A percentile compares a stretch with the other conserved stretches of the same genome.
Conservation (phyloP, 768 basidiomycete species). For the Xerocomus spinulosus region DNA sequence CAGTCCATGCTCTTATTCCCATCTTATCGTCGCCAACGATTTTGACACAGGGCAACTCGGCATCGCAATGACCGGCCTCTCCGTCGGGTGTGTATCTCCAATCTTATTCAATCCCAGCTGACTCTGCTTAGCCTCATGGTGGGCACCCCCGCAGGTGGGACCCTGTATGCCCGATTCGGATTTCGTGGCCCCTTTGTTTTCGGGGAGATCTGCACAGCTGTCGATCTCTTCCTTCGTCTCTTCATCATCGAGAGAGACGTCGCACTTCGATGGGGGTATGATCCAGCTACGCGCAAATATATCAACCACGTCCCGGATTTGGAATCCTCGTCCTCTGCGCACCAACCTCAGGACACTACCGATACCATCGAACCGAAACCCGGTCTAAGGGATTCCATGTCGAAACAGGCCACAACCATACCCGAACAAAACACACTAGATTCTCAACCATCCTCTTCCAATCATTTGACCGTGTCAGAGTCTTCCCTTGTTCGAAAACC, state of each 20-base stretch:
- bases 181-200: slow-evolving; percentile 60
- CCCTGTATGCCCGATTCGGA: slow-evolving; percentile 49
- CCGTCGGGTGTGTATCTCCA: slow-evolving; percentile 42
- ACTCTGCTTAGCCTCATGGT: slow-evolving; percentile 39
- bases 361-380: background rate
- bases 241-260: slow-evolving; percentile 53
- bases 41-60: slow-evolving; percentile 49
- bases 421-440: background rate
- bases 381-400: background rate
- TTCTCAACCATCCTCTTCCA: background rate
- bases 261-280: slow-evolving; percentile 45
- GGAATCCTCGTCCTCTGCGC: slow-evolving; percentile 7
- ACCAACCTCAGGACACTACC: background rate
- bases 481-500: slow-evolving; percentile 16
- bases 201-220: slow-evolving; percentile 39
- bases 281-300: slow-evolving; percentile 31
- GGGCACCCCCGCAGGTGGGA: slow-evolving; percentile 56
- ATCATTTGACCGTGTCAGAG: slow-evolving; percentile 4
- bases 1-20: slow-evolving; percentile 18
- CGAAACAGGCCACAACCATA: background rate
- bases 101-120: background rate
- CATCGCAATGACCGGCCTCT: slow-evolving; percentile 53
- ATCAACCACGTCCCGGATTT: slow-evolving; percentile 1
- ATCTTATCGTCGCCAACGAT: background rate
- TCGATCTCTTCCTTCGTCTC: slow-evolving; percentile 53